phyloP scores from a whole-genome alignment of 2,329 filamentous ascomycete species.

The Clarireedia monteithiana region DNA sequence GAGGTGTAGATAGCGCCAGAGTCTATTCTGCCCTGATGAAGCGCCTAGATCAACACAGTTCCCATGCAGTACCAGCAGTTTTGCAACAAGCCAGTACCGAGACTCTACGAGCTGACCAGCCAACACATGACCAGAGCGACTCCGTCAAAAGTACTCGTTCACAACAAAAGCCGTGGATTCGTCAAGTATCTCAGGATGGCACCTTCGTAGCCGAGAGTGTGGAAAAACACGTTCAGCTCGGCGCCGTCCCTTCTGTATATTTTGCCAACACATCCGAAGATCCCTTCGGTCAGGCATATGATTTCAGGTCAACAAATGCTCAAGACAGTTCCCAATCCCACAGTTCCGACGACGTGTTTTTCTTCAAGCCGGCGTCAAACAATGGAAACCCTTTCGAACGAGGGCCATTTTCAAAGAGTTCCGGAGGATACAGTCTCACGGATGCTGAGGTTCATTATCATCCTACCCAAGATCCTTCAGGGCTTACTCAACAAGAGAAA shows the following conservation, averaged over 20 bases:
- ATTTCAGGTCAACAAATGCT: conserved; percentile 18
- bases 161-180: conserved; percentile 19
- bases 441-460: not conserved
- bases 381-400: not conserved
- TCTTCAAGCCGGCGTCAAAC: conserved; percentile 8
- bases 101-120: conserved; percentile 9
- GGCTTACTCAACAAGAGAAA: conserved; percentile 24
- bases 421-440: not conserved
- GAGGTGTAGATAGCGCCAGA: conserved; percentile 45
- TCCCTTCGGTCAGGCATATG: conserved; percentile 16
- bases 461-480: not conserved
- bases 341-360: conserved; percentile 22
- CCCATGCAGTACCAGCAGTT: conserved; percentile 18
- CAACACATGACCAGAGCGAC: conserved; percentile 10
- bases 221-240: conserved; percentile 6
- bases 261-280: conserved; percentile 10
- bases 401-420: not conserved
- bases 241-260: conserved; percentile 9
- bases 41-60: conserved; percentile 37
- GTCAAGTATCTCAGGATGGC: conserved; percentile 17
- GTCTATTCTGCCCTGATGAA: conserved; percentile 60
- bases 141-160: conserved; percentile 13
- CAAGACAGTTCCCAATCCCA: conserved; percentile 11
- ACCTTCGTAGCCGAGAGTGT: conserved; percentile 4
- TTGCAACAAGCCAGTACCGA: conserved; percentile 17